Base-by-base conservation (phyloP, 495 filamentous ascomycete genomes). In the Aspergillus wentii region DNA sequence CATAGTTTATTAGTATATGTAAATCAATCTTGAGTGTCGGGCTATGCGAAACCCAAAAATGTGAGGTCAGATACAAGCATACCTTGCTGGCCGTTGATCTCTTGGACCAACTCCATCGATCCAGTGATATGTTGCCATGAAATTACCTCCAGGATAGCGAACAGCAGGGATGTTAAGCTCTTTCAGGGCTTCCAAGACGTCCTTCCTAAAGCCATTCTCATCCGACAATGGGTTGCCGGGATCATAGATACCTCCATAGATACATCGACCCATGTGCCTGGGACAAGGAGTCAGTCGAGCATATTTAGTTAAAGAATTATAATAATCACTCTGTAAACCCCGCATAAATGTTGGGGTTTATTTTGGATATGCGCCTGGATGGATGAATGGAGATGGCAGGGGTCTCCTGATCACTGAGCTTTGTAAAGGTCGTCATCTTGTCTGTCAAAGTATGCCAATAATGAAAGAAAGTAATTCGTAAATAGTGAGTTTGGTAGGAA, bases 211-310 rank as follows among this genome's bases (percentile, higher is more conserved):
- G 10, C 84, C 84, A 51, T 86, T 71, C 38, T 78, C 68, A 44
- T 88, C 85, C 3, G 82, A 79, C n/a, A 86, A 64, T 0, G 75
- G 63, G 52, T 76, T 86, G 9, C 65, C 70, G 2, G 83, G 85
- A 41, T 88, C 85, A 59, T 87, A 88, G 52, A 90, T 84, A 41
- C 85, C 85, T 38, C 85, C 85, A 54, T 90, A 90, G 57, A 90
- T 86, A 62, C 85, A 90, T 29, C 85, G 74, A 30, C 84, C 85
- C 82, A 86, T 87, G 48, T 88, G 84, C 54, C 83, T 86, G 38
- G 4, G 20, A 35, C 14, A 33, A 47, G 14, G 33, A 21, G 38
- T 51, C 25, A 52, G 40, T 39, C 23, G 17, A 40, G 14, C 42
- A 35, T 17, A 17, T 11, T 13, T 33, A 2, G 20, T 19, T 19